Conservation (phyloP, 495 filamentous ascomycete species). For the Hypoxylon subgilvum region DNA sequence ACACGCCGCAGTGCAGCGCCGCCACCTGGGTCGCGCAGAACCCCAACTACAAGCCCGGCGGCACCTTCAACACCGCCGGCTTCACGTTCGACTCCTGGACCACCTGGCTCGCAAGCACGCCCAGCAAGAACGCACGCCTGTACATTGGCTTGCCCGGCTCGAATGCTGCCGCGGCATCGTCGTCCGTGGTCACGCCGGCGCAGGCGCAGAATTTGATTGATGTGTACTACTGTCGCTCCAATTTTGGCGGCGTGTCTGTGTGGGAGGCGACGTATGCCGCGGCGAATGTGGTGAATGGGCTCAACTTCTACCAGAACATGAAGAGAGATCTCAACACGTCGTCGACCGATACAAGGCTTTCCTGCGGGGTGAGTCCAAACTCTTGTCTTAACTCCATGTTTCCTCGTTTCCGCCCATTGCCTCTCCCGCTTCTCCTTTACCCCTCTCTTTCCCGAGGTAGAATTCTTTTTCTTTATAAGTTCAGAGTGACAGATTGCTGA, state of each 20-base stretch:
- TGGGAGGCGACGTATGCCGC: constrained; percentile 70
- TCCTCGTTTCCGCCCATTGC: background rate
- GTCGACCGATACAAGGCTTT: constrained; percentile 20
- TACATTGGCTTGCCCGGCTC: constrained; percentile 47
- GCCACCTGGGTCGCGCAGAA: constrained; percentile 48
- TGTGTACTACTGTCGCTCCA: constrained; percentile 54
- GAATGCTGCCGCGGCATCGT: constrained; percentile 48
- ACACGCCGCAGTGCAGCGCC: constrained; percentile 64
- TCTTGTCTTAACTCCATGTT: background rate
- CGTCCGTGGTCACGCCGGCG: constrained; percentile 45
- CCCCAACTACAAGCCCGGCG: constrained; percentile 40
- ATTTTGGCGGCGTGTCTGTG: constrained; percentile 74
- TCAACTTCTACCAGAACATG: constrained; percentile 51
- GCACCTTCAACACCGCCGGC: constrained; percentile 19
- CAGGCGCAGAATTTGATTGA: constrained; percentile 58
- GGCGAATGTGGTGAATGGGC: constrained; percentile 53
- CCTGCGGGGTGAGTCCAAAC: constrained; percentile 10
- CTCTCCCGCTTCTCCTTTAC: background rate
- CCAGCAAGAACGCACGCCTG: constrained; percentile 49
- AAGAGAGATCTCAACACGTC: constrained; percentile 42
- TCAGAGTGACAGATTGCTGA: constrained; percentile 3
- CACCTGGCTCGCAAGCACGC: constrained; percentile 30
- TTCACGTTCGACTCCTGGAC: constrained; percentile 53
- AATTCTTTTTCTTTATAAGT: background rate
- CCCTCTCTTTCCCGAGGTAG: background rate